A percentile compares a stretch with the other conserved stretches of the same genome.
These are phyloP conservation scores for Ceratobasidium sp. DNA, from an alignment of 1,284 basidiomycete species.

Conservation along the genomic window DNA sequence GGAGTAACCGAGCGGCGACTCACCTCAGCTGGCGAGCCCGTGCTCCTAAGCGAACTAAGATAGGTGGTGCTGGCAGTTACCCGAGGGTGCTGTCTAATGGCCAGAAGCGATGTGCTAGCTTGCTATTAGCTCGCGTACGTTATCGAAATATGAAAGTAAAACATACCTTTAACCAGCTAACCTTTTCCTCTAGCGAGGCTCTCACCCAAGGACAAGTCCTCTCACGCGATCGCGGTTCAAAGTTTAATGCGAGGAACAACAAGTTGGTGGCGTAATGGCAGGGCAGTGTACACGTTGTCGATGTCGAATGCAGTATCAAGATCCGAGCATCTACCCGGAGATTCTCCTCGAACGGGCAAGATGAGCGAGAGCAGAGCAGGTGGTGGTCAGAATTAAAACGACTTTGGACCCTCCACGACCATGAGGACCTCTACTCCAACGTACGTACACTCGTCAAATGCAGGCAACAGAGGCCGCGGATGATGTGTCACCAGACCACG, in stretches of 20 bases:
- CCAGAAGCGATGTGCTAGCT: too few relatives aligned
- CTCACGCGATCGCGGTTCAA: too few relatives aligned
- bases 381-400: background rate
- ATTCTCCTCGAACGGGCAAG: background rate
- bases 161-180: too few relatives aligned
- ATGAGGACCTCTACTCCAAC: background rate
- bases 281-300: background rate
- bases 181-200: too few relatives aligned
- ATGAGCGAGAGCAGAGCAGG: background rate
- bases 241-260: too few relatives aligned
- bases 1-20: background rate
- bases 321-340: background rate
- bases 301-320: too few relatives aligned
- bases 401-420: background rate
- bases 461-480: background rate
- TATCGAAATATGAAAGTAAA: too few relatives aligned
- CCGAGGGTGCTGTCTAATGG: too few relatives aligned
- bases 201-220: too few relatives aligned
- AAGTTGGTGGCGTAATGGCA: background rate
- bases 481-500: constrained; percentile 2
- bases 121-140: too few relatives aligned
- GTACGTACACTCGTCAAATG: too few relatives aligned
- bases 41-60: background rate
- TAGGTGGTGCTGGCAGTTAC: background rate
- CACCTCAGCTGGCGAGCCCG: constrained; percentile 14